Evolutionary conservation across 1,139 yeast species (phyloP), one percentile per base, ranked within the genome.

Genomic region (Taphrina wiesneri): DNA sequence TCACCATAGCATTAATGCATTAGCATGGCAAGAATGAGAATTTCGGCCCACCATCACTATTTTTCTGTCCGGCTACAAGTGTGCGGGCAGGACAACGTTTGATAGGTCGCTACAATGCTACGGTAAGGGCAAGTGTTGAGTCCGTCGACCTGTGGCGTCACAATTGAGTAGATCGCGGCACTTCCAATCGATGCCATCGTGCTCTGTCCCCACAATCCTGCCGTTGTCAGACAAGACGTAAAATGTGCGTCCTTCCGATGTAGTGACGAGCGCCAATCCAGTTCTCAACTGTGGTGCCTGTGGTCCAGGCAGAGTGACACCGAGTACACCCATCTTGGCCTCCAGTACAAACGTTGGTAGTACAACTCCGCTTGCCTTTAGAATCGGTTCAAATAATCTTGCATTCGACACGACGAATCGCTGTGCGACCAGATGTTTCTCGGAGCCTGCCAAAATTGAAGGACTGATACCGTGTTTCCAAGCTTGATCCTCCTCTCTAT

Each of bases 401-500:
- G 56, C 56, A 52, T 52, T 52, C 3, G 45, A 23, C 25, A 52
- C 15, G 43, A 52, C 56, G 56, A 52, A 52, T 19, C 53, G 53
- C 21, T 25, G 21, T 19, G 53, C 53, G 19, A 49, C 36, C 23
- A 9, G 34, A n/a, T 49, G n/a, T 23, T 49, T 30, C 15, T 49
- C 36, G 21, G 36, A 3, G 53, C 26, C 23, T 6, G n/a, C 28
- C 2, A 19, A 5, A 34, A 52, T 19, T 3, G 43, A 32, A 30
- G 56, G 56, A 34, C 56, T 52, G 41, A 52, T 52, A 15, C 56
- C 56, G 17, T 52, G 43, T 15, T 6, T 52, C 56, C 56, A 52
- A 7, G 43, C 3, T 15, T 26, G 23, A 32, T 52, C 56, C 17
- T 52, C 56, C 25, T 52, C 56, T 17, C 43, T 9, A 11, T 34